Base-by-base conservation (phyloP, 2,329 filamentous ascomycete species). In the Exophiala alcalophila region DNA sequence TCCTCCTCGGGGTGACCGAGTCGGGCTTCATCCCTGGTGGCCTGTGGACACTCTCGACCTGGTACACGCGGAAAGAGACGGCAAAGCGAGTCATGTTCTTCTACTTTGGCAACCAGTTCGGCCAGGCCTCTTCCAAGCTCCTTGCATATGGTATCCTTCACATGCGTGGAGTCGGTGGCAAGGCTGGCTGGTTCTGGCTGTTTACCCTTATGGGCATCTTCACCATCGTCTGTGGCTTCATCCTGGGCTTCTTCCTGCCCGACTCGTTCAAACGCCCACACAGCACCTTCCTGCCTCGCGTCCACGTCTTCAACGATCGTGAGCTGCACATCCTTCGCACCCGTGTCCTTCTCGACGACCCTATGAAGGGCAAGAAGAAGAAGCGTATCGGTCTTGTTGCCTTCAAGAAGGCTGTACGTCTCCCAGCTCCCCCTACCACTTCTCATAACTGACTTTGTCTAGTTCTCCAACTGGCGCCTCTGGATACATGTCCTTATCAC, bases 181-280 rank as follows among this genome's bases (percentile, higher is more conserved):
- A 71, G 40, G 55, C 69, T 0, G 75, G 76, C n/a, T 79, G 75
- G 75, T 72, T 73, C 51, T 79, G 76, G 75, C 62, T 78, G 2
- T 78, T 78, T 50, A 57, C 63, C 8, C 59, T 77, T 19, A 75
- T 77, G 65, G 75, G 74, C 1, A 56, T 63, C 10, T 76, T 78
- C 49, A 77, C 73, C n/a, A 56, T 77, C 8, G 41, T 66, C 9
- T 60, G 60, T 69, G 50, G 50, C 11, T 36, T 40, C 42, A 45
- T 73, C 16, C 59, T 70, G 3, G 67, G 69, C 3, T 63, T 67
- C 36, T 65, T 61, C 36, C 61, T 74, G 15, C 70, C 71, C 2
- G 69, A 73, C 53, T 67, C 66, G 1, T 70, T 72, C 52, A 58
- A 57, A 46, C 66, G 68, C 28, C 71, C 70, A 2, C 59, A 57